These are phyloP conservation scores for Paramecium caudatum DNA, from an alignment of 73 alveolate genomes.

Conservation along the genomic window DNA sequence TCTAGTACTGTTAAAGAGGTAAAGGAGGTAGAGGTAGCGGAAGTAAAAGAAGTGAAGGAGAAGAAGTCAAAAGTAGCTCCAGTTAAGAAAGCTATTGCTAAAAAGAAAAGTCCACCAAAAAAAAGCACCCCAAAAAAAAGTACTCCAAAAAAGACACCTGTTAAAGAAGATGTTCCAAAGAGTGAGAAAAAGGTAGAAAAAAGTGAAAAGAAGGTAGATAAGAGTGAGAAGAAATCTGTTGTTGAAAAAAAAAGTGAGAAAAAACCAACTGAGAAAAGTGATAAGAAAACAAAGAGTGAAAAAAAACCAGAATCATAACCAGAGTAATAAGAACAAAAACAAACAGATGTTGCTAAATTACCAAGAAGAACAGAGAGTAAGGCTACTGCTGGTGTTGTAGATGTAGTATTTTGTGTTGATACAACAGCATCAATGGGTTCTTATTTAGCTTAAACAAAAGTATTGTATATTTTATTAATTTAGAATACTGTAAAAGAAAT, in stretches of 20 bases:
- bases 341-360: slow-evolving; percentile 1
- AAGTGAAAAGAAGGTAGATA: slow-evolving; percentile 61
- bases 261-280: slow-evolving; percentile 1
- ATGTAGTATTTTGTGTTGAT: slow-evolving; percentile 90
- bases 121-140: slow-evolving; percentile 32
- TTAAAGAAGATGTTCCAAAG: neutral
- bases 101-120: slow-evolving; percentile 23
- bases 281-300: neutral
- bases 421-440: slow-evolving; percentile 91
- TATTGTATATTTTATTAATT: neutral
- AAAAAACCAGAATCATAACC: neutral
- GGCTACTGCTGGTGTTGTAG: slow-evolving; percentile 79
- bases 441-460: slow-evolving; percentile 86
- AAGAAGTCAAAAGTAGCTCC: neutral
- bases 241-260: slow-evolving; percentile 5
- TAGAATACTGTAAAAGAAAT: slow-evolving; percentile 77
- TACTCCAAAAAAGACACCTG: slow-evolving; percentile 46
- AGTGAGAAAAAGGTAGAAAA: slow-evolving; percentile 32
- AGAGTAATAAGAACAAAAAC: slow-evolving; percentile 49
- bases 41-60: neutral
- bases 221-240: neutral
- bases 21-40: neutral
- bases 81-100: neutral
- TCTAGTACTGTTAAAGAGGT: neutral
- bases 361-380: slow-evolving; percentile 67